Base-by-base conservation (phyloP, 331 rosid genomes). In the Quercus phellos region DNA sequence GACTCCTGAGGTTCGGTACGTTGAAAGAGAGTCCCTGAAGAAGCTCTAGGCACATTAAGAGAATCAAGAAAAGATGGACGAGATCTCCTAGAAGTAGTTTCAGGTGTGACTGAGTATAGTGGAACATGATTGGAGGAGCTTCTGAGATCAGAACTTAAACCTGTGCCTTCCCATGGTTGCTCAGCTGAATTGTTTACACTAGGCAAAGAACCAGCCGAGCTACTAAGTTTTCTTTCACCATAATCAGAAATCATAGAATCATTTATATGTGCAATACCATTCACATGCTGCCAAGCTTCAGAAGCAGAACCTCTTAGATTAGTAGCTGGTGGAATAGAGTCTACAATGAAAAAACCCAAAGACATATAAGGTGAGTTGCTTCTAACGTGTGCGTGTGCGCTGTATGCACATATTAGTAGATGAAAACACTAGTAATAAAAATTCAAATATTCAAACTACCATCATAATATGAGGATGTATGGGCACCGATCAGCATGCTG, bases 1-100 rank as follows among this genome's bases (percentile, higher is more conserved):
- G 88, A 83, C 71, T 74, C 86, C 68, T 86, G 82, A 3, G 74
- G 81, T 70, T 81, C 86, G n/a, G 55, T 35, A 27, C 78, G 92
- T 82, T 60, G 83, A 80, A 77, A 80, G 77, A 83, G 80, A 81
- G 86, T 79, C 78, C 89, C 93, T 3, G 77, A 79, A 75, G 92
- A 79, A 78, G 85, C 84, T 86, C 75, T 88, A 63, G 79, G 75
- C 72, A 87, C 88, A 79, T 89, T 87, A 68, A 93, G 74, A 83
- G 92, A 86, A 88, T 95, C 98, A 77, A 93, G 98, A 79, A 95
- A 93, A 68, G 96, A 95, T 68, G 97, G 90, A 30, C 94, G 97
- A 68, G 94, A 86, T 86, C 88, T 85, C 84, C 91, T 77, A 69
- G 93, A 75, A 83, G 79, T 89, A 50, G 87, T 83, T 79, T 93